Percentiles rank a stretch among this genome's conserved stretches.
phyloP scores from a whole-genome alignment of 2,329 filamentous ascomycete genomes.

The Fusarium sororula region DNA sequence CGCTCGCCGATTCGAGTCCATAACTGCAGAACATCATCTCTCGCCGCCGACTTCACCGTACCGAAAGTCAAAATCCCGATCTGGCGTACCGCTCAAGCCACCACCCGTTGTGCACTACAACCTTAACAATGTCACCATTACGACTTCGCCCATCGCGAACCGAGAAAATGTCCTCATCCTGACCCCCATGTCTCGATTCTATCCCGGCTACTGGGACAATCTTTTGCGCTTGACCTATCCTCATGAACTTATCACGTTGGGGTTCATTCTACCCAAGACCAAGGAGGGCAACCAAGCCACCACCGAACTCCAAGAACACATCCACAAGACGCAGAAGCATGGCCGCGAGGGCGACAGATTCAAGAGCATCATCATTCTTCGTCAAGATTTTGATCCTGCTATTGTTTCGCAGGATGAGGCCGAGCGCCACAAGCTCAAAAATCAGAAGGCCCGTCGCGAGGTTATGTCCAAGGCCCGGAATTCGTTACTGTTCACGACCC shows the following conservation, averaged over 20 bases:
- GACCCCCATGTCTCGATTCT: slow-evolving; percentile 93
- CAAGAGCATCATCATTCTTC: slow-evolving; percentile 90
- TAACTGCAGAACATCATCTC: slow-evolving; percentile 54
- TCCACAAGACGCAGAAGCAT: slow-evolving; percentile 81
- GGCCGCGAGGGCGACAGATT: slow-evolving; percentile 85
- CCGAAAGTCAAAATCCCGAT: slow-evolving; percentile 50
- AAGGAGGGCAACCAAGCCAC: slow-evolving; percentile 92
- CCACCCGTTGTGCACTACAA: slow-evolving; percentile 93
- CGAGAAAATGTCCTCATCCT: slow-evolving; percentile 89
- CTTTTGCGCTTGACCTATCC: slow-evolving; percentile 85
- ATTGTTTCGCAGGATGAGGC: slow-evolving; percentile 82
- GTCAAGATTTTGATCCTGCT: slow-evolving; percentile 92
- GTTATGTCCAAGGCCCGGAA: slow-evolving; percentile 96
- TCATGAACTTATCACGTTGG: slow-evolving; percentile 92
- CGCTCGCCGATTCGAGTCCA: slow-evolving; percentile 56
- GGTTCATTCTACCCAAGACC: slow-evolving; percentile 95
- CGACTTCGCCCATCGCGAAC: slow-evolving; percentile 77
- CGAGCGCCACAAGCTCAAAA: slow-evolving; percentile 89
- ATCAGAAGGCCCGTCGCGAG: slow-evolving; percentile 86
- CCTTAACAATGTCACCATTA: slow-evolving; percentile 93
- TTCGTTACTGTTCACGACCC: slow-evolving; percentile 91
- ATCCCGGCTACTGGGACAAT: slow-evolving; percentile 95
- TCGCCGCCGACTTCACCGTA: slow-evolving; percentile 56
- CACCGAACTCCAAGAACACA: slow-evolving; percentile 81
- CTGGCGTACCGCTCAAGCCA: slow-evolving; percentile 55